Base-by-base conservation (phyloP, 352 stramenopile genomes). In the Pythium rhizo-oryzae region DNA sequence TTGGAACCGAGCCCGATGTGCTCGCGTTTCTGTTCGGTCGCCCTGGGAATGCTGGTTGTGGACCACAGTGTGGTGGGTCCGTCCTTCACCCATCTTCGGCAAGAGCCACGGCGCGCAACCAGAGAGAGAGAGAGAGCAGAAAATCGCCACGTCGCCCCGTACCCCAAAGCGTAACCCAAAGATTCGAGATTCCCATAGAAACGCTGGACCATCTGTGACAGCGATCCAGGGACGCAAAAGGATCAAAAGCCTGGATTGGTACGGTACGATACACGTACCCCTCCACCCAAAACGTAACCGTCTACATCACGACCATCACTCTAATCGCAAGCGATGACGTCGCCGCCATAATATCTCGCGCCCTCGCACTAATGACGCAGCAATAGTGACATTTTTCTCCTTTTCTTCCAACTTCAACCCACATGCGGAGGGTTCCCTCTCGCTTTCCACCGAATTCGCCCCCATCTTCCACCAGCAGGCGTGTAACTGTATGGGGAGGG, bases 161-260 rank as follows among this genome's bases (percentile, higher is more conserved):
- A 68, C 56, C 62, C 62, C 41, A 19, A 47, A 62, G 30, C 21
- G 43, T 68, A 68, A 62, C 62, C 53, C 41, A 21, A 41, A 68
- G 62, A 68, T 68, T 68, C 62, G 46, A 68, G 62, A 68, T 62
- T 61, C 50, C 41, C 15, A 47, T 63, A 55, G 57, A 63, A 63
- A 63, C 46, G 18, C 18, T 47, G 41, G 41, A 47, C 41, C 41
- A 19, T 56, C 58, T 64, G 58, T 39, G 58, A 64, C 44, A 50
- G 28, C 50, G 25, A 56, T 47, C 41, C 41, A 46, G 39, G n/a
- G n/a, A n/a, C n/a, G n/a, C n/a, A n/a, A n/a, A n/a, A n/a, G n/a
- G n/a, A n/a, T n/a, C n/a, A n/a, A n/a, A n/a, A n/a, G n/a, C n/a
- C n/a, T n/a, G n/a, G n/a, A n/a, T n/a, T n/a, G n/a, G n/a, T n/a